phyloP scores from a whole-genome alignment of 805 yeast genomes.

The Maudiozyma serrabonitensis region DNA sequence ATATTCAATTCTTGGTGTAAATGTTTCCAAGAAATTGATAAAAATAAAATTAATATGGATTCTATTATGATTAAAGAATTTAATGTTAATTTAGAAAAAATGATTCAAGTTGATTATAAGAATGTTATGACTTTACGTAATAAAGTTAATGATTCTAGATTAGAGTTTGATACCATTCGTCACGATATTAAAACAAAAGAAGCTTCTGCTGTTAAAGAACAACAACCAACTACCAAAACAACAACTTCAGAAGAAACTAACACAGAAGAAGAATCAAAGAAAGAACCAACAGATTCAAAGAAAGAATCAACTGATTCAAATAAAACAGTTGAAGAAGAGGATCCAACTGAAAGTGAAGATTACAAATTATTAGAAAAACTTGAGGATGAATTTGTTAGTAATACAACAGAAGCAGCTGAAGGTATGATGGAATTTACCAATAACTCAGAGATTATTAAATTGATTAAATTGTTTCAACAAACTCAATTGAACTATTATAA shows the following conservation, averaged over 20 bases:
- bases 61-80: constrained; percentile 48
- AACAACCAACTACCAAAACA: constrained; percentile 3
- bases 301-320: background rate
- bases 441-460: constrained; percentile 53
- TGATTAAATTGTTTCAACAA: constrained; percentile 56
- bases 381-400: constrained; percentile 74
- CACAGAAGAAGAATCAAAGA: constrained; percentile 9
- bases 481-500: constrained; percentile 61
- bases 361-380: constrained; percentile 41
- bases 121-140: constrained; percentile 52
- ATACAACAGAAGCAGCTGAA: constrained; percentile 69
- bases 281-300: constrained; percentile 3
- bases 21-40: constrained; percentile 53
- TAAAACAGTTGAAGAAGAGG: background rate
- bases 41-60: constrained; percentile 63
- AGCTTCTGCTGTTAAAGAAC: constrained; percentile 21
- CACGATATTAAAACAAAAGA: constrained; percentile 38
- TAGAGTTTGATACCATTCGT: constrained; percentile 60
- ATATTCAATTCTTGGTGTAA: constrained; percentile 40
- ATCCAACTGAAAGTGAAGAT: constrained; percentile 21
- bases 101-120: constrained; percentile 49
- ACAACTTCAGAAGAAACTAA: constrained; percentile 10
- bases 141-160: constrained; percentile 60
- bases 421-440: constrained; percentile 64
- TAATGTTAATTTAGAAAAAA: constrained; percentile 43